These are phyloP conservation scores for Zostera marina DNA, from an alignment of 116 monocot species.

Conservation along the genomic window DNA sequence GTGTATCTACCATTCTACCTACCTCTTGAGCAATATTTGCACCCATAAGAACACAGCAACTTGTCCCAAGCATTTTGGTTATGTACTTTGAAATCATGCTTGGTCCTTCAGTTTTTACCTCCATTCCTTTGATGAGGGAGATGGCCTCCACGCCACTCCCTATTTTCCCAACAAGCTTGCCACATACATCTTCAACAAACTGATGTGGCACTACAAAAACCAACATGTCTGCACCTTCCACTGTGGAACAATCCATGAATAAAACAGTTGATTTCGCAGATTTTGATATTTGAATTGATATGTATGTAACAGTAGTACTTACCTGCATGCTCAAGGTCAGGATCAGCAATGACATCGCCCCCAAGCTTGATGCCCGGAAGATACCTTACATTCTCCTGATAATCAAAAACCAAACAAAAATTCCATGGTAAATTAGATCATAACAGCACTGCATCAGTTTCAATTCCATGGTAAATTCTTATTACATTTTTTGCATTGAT, in stretches of 20 bases:
- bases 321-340: constrained; percentile 81
- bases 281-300: not conserved
- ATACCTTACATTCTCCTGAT: constrained; percentile 86
- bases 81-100: constrained; percentile 82
- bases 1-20: constrained; percentile 7
- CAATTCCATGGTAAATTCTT: not conserved
- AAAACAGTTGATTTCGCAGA: not conserved
- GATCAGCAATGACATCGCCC: constrained; percentile 64
- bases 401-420: not conserved
- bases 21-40: constrained; percentile 90
- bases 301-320: not conserved
- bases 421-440: not conserved
- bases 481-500: constrained; percentile 62
- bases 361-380: constrained; percentile 82
- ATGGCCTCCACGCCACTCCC: constrained; percentile 49
- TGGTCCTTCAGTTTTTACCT: constrained; percentile 78
- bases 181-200: constrained; percentile 62
- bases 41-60: constrained; percentile 90
- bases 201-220: constrained; percentile 88
- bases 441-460: not conserved
- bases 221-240: constrained; percentile 67
- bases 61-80: constrained; percentile 50
- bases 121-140: constrained; percentile 93
- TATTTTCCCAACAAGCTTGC: constrained; percentile 51
- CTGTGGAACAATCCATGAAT: constrained; percentile 16